Base-by-base conservation (phyloP, 495 filamentous ascomycete species). In the Staphylotrichum tortipilum region DNA sequence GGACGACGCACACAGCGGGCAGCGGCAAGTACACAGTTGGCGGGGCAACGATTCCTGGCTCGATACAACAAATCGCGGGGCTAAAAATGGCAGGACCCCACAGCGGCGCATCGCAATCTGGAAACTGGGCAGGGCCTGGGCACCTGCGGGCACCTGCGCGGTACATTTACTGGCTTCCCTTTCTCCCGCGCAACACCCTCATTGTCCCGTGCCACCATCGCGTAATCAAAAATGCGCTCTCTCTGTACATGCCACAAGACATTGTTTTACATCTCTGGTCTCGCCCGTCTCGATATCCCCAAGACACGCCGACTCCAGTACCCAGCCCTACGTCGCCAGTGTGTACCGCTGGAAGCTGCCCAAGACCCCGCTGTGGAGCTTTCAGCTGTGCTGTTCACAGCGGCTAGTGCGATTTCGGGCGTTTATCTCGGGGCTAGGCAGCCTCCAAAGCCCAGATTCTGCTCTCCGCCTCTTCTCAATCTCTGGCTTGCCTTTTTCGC, bases 21-120 rank as follows among this genome's bases (percentile, higher is more conserved):
- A 35, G 49, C 45, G 28, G 42, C 21, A 55, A 56, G 63, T 66
- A 64, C 64, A 66, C 63, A 49, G 63, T 66, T 53, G 61, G 31
- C 63, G 12, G 53, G 61, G 61, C 63, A 66, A 66, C 63, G 29
- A 40, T 47, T 57, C 57, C 53, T 54, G 51, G 10, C 28, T 29
- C 29, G 53, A 59, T 61, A 55, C 59, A 58, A 62, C 56, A 55
- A n/a, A 61, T 31, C 49, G 58, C 50, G 43, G 47, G 53, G 54
- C 52, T 47, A 30, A 53, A 50, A 55, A 19, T 30, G 39, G 54
- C 38, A 42, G 29, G 14, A 31, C 11, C 45, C 52, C 41, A 47
- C 53, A 14, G 41, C 19, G 30, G 29, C 10, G 17, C 22, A 40
- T 11, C 15, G 35, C 43, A 47, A 52, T 40, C 26, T 52, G 24